phyloP scores from a whole-genome alignment of 192 early-diverging fungal genomes.

The Pilaira anomala region DNA sequence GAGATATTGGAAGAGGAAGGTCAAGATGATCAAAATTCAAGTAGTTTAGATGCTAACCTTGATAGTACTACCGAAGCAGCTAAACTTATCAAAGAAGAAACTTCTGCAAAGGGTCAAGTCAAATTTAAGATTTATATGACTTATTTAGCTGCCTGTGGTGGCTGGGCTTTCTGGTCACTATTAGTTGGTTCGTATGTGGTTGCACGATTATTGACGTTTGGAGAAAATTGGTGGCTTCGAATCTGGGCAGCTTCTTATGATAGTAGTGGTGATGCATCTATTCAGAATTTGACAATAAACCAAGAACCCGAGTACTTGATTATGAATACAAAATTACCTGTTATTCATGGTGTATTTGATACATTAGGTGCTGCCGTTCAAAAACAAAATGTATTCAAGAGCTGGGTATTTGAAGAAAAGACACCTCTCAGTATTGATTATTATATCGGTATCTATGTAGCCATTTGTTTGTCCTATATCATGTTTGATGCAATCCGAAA shows the following conservation, averaged over 20 bases:
- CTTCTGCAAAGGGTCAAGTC: slow-evolving; percentile 58
- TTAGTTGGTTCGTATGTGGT: slow-evolving; percentile 36
- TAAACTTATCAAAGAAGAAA: slow-evolving; percentile 6
- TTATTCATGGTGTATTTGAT: slow-evolving; percentile 1
- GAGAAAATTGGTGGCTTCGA: slow-evolving; percentile 43
- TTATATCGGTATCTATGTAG: slow-evolving; percentile 57
- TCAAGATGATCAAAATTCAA: background rate
- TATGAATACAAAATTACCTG: too few species aligned
- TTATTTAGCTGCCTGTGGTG: slow-evolving; percentile 65
- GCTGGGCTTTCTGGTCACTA: slow-evolving; percentile 51
- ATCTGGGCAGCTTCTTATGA: slow-evolving; percentile 45
- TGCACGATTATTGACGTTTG: slow-evolving; percentile 43
- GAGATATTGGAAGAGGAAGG: background rate
- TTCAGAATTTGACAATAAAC: background rate
- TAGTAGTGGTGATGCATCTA: background rate
- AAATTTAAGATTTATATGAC: slow-evolving; percentile 64
- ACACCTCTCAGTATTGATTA: slow-evolving; percentile 34
- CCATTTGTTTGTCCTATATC: slow-evolving; percentile 47
- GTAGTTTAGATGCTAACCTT: background rate
- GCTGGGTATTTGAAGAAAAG: slow-evolving; percentile 2
- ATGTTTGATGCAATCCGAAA: slow-evolving; percentile 42
- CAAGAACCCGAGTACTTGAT: too few species aligned
- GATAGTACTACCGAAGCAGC: background rate
- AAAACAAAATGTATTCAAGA: slow-evolving; percentile 6
- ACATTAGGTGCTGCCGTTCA: background rate